phyloP scores from a whole-genome alignment of 225 moss, liverwort and hornwort genomes.

The Antitrichia curtipendula region DNA sequence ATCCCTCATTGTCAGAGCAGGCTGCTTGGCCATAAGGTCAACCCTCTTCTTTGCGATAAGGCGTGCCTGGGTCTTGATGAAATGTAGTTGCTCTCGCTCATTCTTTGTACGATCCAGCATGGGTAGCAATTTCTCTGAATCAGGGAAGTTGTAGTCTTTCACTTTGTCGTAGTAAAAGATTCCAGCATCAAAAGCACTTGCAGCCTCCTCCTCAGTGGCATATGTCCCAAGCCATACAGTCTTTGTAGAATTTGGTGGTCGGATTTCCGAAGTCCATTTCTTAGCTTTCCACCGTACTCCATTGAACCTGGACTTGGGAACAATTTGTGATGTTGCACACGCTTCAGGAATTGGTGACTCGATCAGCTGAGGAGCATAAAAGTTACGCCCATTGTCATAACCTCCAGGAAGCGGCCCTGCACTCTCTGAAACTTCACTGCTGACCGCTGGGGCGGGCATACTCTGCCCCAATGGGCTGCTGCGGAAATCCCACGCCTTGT shows the following conservation, averaged over 20 bases:
- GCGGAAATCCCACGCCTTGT: background rate
- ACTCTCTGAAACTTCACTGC: slow-evolving; percentile 21
- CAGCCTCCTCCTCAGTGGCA: slow-evolving; percentile 43
- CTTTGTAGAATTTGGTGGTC: slow-evolving; percentile 24
- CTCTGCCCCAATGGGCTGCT: background rate
- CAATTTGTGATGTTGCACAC: slow-evolving; percentile 3
- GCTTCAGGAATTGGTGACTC: slow-evolving; percentile 8
- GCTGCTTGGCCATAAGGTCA: background rate
- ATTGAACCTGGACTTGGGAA: slow-evolving; percentile 9
- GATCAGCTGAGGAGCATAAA: background rate
- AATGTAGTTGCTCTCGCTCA: background rate
- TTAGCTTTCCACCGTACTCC: slow-evolving; percentile 39
- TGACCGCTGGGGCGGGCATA: background rate
- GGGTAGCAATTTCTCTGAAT: slow-evolving; percentile 20
- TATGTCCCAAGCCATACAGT: slow-evolving; percentile 53
- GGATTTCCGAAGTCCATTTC: slow-evolving; percentile 45
- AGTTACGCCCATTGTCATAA: background rate
- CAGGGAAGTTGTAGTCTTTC: slow-evolving; percentile 26
- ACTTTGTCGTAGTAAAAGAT: slow-evolving; percentile 27
- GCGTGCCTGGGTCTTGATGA: slow-evolving; percentile 47
- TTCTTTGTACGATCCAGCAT: background rate
- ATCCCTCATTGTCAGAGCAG: background rate
- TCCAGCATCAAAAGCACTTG: slow-evolving; percentile 43
- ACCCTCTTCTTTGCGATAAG: slow-evolving; percentile 26
- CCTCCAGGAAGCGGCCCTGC: background rate